Evolutionary conservation across 108 stramenopile genomes (phyloP).

Genomic region (Cylindrotheca closterium): DNA sequence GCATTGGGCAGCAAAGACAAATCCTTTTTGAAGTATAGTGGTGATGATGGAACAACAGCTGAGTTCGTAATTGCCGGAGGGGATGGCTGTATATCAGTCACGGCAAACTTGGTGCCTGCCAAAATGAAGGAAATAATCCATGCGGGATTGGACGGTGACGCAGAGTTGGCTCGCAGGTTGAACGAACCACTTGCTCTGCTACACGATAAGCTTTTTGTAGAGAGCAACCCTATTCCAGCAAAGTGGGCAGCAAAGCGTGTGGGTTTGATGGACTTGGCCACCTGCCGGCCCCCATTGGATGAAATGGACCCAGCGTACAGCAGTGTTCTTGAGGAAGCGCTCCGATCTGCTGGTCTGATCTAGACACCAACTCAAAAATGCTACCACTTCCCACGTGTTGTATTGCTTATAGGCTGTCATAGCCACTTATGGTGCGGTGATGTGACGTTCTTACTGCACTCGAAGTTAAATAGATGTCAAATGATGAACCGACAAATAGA

Average conservation of each 20-base stretch:
- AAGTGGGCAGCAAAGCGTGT: slow-evolving; percentile 71
- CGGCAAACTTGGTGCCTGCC: slow-evolving; percentile 79
- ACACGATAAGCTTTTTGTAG: slow-evolving; percentile 75
- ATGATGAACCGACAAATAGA: too few relatives aligned
- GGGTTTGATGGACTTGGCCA: slow-evolving; percentile 48
- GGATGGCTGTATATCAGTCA: slow-evolving; percentile 92
- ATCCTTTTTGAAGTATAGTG: slow-evolving; percentile 81
- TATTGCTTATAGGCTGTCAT: too few relatives aligned
- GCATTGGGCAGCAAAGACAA: slow-evolving; percentile 39
- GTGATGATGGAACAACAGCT: slow-evolving; percentile 81
- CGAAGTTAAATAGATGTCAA: too few relatives aligned
- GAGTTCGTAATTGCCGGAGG: slow-evolving; percentile 86
- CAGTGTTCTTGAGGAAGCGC: slow-evolving; percentile 49
- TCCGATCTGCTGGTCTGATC: slow-evolving; percentile 15
- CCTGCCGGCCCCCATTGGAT: slow-evolving; percentile 66
- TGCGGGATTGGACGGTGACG: slow-evolving; percentile 57
- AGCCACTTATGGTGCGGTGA: too few relatives aligned
- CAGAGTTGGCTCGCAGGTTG: slow-evolving; percentile 43
- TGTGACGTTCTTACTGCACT: too few relatives aligned
- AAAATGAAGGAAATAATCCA: slow-evolving; percentile 65
- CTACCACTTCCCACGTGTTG: too few relatives aligned
- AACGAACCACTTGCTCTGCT: slow-evolving; percentile 60
- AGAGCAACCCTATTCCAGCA: slow-evolving; percentile 85
- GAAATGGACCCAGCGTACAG: slow-evolving; percentile 56
- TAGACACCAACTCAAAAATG: too few relatives aligned